Evolutionary conservation across 2,329 filamentous ascomycete species (phyloP).

Genomic region (Alternaria angustiovoidea): DNA sequence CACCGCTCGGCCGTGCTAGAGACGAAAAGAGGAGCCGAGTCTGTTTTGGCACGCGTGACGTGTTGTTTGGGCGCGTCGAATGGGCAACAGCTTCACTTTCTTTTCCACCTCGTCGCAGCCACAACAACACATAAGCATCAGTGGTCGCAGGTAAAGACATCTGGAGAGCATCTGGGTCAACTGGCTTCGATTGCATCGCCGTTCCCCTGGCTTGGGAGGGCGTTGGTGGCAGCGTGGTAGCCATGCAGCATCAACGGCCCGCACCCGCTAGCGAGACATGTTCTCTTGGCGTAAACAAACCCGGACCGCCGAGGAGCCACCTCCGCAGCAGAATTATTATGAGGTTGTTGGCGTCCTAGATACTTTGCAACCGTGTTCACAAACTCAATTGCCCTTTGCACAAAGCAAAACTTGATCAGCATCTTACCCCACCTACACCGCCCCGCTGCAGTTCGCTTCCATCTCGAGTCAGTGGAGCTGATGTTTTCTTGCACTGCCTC

Average conservation of each 20-base stretch:
- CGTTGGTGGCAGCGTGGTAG: constrained; percentile 24
- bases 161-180: background rate
- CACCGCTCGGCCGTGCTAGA: constrained; percentile 15
- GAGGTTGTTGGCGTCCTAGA: constrained; percentile 5
- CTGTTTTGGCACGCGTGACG: constrained; percentile 28
- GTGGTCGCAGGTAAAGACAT: constrained; percentile 16
- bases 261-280: constrained; percentile 20
- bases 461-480: constrained; percentile 29
- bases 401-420: constrained; percentile 7
- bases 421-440: constrained; percentile 14
- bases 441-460: constrained; percentile 13
- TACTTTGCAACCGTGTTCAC: constrained; percentile 12
- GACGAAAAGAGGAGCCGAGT: constrained; percentile 14
- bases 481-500: constrained; percentile 38
- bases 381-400: constrained; percentile 13
- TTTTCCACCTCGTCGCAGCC: constrained; percentile 5
- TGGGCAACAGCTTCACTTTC: constrained; percentile 18
- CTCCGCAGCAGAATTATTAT: constrained; percentile 8
- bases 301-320: constrained; percentile 14
- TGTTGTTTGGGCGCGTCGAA: constrained; percentile 31
- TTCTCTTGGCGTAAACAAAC: constrained; percentile 28
- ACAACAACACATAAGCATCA: constrained; percentile 8
- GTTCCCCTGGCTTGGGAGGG: constrained; percentile 14
- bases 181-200: constrained; percentile 1
- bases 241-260: constrained; percentile 25